Evolutionary conservation across 2,329 filamentous ascomycete species (phyloP), one percentile per base, ranked within the genome.

Genomic region (Colletotrichum agaves): DNA sequence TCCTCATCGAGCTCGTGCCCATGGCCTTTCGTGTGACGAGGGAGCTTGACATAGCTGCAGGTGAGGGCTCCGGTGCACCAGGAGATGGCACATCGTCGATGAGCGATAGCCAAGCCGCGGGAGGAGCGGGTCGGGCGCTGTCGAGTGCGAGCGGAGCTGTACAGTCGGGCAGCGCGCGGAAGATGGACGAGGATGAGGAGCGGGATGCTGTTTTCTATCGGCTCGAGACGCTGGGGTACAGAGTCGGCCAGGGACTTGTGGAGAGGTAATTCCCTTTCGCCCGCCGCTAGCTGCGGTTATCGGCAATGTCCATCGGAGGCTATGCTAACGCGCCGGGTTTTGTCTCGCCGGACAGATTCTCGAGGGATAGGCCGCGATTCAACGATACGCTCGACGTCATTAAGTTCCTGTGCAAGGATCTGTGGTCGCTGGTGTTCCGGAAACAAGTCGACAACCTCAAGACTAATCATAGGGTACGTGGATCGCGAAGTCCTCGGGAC

Each of bases 381-480:
- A 93, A 91, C 69, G 94, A 97, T 74, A 94, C 94, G 4, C 88
- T 99, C 46, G 96, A 98, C 76, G 92, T 94, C 56, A 99, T 99
- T 78, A 99, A 99, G 79, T 98, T 99, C 76, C 85, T 99, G 56
- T 99, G 96, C 87, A 99, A 99, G 83, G 96, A 99, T 78, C 85
- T 99, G 49, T 99, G 96, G 96, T 94, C 90, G 37, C 85, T 98
- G 19, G 88, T 98, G 15, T 99, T 98, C 80, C 88, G 93, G 77
- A 99, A 99, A 81, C 97, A 98, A 79, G 93, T 99, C 75, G 96
- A 99, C 80, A 99, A 99, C 78, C 85, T 99, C 52, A 99, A 99
- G 82, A 99, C 96, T 8, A 99, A 99, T 77, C 96, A 99, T 78
- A 85, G 96, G 74, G 91, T 93, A 82, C 17, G 84, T 73, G 23